A percentile compares a stretch with the other conserved stretches of the same genome.
Evolutionary conservation across 805 yeast genomes (phyloP).

Genomic region (Ogataea nitratoaversa): DNA sequence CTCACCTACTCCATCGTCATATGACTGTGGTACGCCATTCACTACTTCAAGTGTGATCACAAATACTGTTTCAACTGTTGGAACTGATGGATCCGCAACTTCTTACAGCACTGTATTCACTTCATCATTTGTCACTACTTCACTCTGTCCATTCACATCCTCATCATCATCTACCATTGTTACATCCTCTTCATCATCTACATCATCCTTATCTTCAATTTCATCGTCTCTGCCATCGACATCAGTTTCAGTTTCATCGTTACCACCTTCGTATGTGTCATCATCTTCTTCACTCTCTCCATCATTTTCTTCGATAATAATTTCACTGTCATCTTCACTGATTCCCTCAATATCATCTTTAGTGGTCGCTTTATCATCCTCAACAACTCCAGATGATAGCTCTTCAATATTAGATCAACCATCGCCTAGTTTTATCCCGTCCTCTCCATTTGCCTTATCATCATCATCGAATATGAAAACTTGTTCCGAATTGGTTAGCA

Average conservation of each 20-base stretch:
- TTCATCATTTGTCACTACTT: not conserved
- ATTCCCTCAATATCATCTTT: not conserved
- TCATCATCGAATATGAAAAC: not conserved
- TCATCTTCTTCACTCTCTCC: conserved; percentile 1
- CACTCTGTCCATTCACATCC: not conserved
- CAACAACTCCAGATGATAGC: not conserved
- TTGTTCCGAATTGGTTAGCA: too few species aligned
- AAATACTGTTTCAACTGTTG: not conserved
- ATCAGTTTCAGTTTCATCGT: too few species aligned
- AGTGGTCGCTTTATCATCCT: not conserved
- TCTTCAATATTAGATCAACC: not conserved
- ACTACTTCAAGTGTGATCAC: not conserved
- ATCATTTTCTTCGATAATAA: too few species aligned
- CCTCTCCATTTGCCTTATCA: not conserved
- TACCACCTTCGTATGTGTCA: not conserved
- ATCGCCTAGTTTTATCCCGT: too few species aligned
- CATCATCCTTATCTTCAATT: too few species aligned
- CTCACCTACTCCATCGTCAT: not conserved
- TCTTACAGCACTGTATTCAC: not conserved
- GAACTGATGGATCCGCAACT: not conserved
- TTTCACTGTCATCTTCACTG: not conserved
- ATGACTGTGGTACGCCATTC: conserved; percentile 1
- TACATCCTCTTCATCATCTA: not conserved
- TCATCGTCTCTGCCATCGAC: too few species aligned
- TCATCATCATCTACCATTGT: too few species aligned